Percentiles rank a stretch among this genome's conserved stretches.
These are phyloP conservation scores for Prunella vulgaris DNA, from an alignment of 257 asterid genomes.

Conservation along the genomic window DNA sequence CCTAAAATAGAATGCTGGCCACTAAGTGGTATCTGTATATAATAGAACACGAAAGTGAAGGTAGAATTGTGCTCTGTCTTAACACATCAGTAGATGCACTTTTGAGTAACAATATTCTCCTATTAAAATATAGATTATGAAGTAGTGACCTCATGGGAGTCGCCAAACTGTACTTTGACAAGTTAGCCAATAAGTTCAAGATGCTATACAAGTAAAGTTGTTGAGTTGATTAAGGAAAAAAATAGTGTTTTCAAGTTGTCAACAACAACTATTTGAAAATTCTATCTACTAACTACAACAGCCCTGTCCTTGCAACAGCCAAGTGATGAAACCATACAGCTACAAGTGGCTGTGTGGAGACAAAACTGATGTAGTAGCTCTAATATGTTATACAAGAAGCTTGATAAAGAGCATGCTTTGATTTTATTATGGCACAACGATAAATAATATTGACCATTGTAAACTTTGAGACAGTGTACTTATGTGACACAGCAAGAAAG, in stretches of 20 bases:
- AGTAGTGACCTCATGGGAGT: neutral
- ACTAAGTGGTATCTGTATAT: slow-evolving; percentile 57
- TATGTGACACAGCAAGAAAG: too few relatives aligned
- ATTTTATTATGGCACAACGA: neutral
- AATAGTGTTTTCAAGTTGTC: neutral
- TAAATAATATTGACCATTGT: neutral
- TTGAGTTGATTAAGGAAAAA: neutral
- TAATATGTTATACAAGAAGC: neutral
- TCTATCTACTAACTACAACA: too few relatives aligned
- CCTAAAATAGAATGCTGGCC: slow-evolving; percentile 85
- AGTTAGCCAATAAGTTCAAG: slow-evolving; percentile 1
- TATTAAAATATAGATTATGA: too few relatives aligned
- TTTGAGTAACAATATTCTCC: too few relatives aligned
- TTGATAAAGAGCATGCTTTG: neutral
- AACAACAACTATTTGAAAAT: neutral
- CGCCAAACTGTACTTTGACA: neutral
- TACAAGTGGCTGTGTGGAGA: neutral
- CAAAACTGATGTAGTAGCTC: neutral
- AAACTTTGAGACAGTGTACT: neutral
- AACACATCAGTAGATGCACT: too few relatives aligned
- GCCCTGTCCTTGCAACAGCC: too few relatives aligned
- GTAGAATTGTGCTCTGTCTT: neutral
- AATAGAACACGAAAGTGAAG: neutral
- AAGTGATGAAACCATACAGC: too few relatives aligned
- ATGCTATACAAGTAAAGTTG: slow-evolving; percentile 4